A percentile compares a stretch with the other conserved stretches of the same genome.
Evolutionary conservation across 2,329 filamentous ascomycete species (phyloP).

Genomic region (Penicillium sp.): DNA sequence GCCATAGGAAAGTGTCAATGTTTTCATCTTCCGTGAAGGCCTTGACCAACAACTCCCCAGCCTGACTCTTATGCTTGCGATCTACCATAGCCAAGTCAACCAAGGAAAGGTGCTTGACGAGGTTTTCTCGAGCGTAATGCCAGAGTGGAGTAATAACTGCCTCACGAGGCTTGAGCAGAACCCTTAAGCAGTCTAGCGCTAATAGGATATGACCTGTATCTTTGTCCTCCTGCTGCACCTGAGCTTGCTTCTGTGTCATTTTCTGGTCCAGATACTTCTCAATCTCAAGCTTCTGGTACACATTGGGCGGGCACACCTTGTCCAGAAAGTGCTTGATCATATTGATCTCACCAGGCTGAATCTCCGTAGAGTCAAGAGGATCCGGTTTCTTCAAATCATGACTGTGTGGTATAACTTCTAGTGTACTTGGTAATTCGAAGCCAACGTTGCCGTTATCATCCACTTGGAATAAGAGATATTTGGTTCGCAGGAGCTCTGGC

Average conservation of each 20-base stretch:
- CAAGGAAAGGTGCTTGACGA: not conserved
- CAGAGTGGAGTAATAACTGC: not conserved
- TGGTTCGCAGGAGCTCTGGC: not conserved
- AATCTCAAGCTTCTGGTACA: conserved; percentile 30
- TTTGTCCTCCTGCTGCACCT: conserved; percentile 28
- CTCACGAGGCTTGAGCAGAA: not conserved
- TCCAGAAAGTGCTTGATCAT: conserved; percentile 30
- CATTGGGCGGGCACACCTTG: conserved; percentile 27
- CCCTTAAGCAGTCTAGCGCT: conserved; percentile 18
- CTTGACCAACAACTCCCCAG: not conserved
- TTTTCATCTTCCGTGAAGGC: not conserved
- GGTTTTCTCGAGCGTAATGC: conserved; percentile 5
- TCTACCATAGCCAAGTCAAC: conserved; percentile 6
- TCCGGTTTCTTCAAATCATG: not conserved
- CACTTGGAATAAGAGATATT: conserved; percentile 15
- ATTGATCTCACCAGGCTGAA: conserved; percentile 21
- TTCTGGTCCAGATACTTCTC: conserved; percentile 30
- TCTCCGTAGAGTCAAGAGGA: not conserved
- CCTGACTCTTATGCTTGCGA: not conserved
- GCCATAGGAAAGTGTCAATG: not conserved
- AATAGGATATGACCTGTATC: conserved; percentile 22
- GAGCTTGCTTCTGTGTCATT: conserved; percentile 18
- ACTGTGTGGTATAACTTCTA: conserved; percentile 14
- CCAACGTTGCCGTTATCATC: conserved; percentile 22
- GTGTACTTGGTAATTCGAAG: conserved; percentile 21